Evolutionary conservation across 1,284 basidiomycete species (phyloP), one percentile per base, ranked within the genome.

Genomic region (Xerocomus nothofagi): DNA sequence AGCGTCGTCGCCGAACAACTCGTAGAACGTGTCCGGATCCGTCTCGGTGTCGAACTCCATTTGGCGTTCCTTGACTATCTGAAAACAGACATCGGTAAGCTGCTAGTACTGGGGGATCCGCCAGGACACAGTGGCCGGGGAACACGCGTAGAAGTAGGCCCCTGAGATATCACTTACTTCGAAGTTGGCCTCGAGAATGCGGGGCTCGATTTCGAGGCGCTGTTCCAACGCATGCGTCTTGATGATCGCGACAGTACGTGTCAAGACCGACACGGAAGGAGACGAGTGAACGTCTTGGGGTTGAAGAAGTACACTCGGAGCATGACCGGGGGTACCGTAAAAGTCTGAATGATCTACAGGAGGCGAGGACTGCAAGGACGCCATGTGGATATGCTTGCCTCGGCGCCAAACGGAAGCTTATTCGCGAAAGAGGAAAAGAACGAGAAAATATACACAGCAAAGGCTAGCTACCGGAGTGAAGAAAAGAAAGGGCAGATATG

Each of bases 1-100:
- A n/a, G 82, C 79, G 58, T 90, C 86, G 33, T 84, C 78, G 18
- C 87, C 88, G 61, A 90, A 90, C 34, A 90, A 69, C 59, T 89
- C 87, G 50, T 79, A 83, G 48, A 90, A 73, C 1, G 81, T 81
- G 24, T 90, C 87, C 21, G 85, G 86, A 57, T 90, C 86, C 9
- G 82, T 80, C 60, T 90, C 88, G 17, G 79, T 76, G 60, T 88
- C 87, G 58, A 90, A 89, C 57, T 88, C 87, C 84, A 90, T 88
- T 64, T 88, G 88, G 20, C 87, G 72, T 68, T 90, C 87, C 66
- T 90, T 90, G 47, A 88, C 81, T 60, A 90, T 88, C 86, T 88
- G 59, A 11, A 34, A 51, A 52, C 4, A 34, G 31, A 47, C 3
- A 15, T 45, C 17, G 18, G 49, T 60, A 17, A 62, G 49, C 38